These are phyloP conservation scores for Lecanosticta acicola DNA, from an alignment of 2,329 filamentous ascomycete genomes.

Conservation along the genomic window DNA sequence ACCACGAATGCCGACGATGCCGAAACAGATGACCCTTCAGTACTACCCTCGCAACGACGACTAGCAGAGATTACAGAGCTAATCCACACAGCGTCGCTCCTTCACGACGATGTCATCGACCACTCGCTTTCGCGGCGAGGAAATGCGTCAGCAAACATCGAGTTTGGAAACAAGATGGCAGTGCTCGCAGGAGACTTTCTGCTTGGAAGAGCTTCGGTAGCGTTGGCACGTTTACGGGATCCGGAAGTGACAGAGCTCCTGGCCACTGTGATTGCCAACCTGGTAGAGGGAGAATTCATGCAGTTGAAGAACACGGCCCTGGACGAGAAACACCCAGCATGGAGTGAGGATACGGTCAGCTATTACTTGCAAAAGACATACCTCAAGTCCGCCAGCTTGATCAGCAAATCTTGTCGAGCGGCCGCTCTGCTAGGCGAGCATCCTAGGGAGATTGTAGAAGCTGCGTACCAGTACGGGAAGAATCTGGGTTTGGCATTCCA, in stretches of 20 bases:
- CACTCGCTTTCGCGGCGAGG: constrained; percentile 80
- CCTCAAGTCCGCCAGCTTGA: constrained; percentile 89
- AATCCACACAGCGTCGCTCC: constrained; percentile 91
- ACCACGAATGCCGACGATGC: constrained; percentile 44
- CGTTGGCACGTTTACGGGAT: constrained; percentile 81
- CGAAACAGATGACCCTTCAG: constrained; percentile 52
- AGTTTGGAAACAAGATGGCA: constrained; percentile 99
- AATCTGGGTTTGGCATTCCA: constrained; percentile 95
- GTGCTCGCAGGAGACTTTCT: constrained; percentile 96
- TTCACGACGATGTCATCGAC: constrained; percentile 98
- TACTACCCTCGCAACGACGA: constrained; percentile 86
- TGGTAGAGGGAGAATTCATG: constrained; percentile 99
- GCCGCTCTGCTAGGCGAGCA: constrained; percentile 78
- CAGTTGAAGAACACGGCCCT: constrained; percentile 92
- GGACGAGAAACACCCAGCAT: constrained; percentile 77
- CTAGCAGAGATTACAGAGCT: constrained; percentile 95
- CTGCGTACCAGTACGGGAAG: constrained; percentile 85
- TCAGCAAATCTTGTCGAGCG: constrained; percentile 91
- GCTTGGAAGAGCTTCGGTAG: constrained; percentile 85
- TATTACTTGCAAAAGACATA: constrained; percentile 99
- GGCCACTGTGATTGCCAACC: constrained; percentile 92
- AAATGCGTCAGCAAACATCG: constrained; percentile 80
- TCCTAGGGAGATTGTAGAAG: constrained; percentile 73
- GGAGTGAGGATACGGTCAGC: constrained; percentile 79
- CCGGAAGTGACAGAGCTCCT: constrained; percentile 92